A percentile compares a stretch with the other conserved stretches of the same genome.
phyloP scores from a whole-genome alignment of 306 rosid species.

The Castanospermum australe region DNA sequence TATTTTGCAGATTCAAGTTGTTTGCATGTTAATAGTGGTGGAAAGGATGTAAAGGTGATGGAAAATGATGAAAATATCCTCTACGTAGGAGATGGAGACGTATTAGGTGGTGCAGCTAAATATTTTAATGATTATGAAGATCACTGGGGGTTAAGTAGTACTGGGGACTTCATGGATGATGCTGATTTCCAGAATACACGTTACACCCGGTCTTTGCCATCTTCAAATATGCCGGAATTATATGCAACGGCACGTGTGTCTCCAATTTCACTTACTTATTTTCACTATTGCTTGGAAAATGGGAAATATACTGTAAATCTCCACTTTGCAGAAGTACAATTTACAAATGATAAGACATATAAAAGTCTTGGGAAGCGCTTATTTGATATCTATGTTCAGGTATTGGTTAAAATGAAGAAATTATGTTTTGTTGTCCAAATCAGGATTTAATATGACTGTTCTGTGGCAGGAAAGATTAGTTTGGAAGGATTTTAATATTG shows the following conservation, averaged over 20 bases:
- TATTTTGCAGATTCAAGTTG: slow-evolving; percentile 71
- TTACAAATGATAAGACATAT: slow-evolving; percentile 51
- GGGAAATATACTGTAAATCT: slow-evolving; percentile 59
- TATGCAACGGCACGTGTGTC: slow-evolving; percentile 51
- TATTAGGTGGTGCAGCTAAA: slow-evolving; percentile 47
- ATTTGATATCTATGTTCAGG: slow-evolving; percentile 69
- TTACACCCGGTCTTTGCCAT: slow-evolving; percentile 26
- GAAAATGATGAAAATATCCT: slow-evolving; percentile 29
- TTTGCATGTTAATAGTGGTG: slow-evolving; percentile 66
- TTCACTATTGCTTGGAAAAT: slow-evolving; percentile 63
- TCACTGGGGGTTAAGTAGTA: slow-evolving; percentile 61
- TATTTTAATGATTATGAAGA: slow-evolving; percentile 4
- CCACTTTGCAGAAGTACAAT: slow-evolving; percentile 56
- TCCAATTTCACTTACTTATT: slow-evolving; percentile 58
- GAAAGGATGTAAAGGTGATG: slow-evolving; percentile 39
- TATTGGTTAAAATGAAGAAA: slow-evolving; percentile 27
- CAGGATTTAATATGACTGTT: slow-evolving; percentile 10
- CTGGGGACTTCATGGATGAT: slow-evolving; percentile 51
- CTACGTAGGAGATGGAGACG: slow-evolving; percentile 46
- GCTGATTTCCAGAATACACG: slow-evolving; percentile 24
- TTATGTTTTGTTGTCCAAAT: not conserved
- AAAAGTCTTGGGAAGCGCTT: slow-evolving; percentile 55
- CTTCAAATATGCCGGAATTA: slow-evolving; percentile 36
- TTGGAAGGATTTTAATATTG: slow-evolving; percentile 53
- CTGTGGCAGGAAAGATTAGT: slow-evolving; percentile 42